Base-by-base conservation (phyloP, 805 yeast genomes). In the Hanseniaspora hatyaiensis region DNA sequence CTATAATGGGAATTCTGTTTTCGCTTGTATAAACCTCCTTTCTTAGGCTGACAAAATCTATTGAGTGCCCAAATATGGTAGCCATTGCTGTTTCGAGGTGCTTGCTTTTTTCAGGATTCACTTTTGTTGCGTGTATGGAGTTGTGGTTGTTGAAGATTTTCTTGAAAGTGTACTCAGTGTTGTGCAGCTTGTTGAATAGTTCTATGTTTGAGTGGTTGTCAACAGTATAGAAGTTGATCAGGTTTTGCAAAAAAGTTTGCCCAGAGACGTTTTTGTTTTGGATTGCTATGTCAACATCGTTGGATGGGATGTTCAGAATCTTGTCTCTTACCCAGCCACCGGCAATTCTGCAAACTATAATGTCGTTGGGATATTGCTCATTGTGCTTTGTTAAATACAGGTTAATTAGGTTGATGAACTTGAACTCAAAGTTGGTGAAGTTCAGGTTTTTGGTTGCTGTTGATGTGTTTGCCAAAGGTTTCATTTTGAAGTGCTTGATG, bases 241-340 rank as follows among this genome's bases (percentile, higher is more conserved):
- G 18, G 12, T 38, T 38, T 8, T 50, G 67, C 1, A 95, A 96
- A 65, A 92, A 89, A 29, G 77, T 78, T 57, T 82, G 87, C 0
- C 99, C 99, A 0, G 94, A 75, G 58, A 85, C 65, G 47, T 70
- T 70, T 62, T 92, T 87, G 28, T 37, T 45, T 24, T 45, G 42
- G 40, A 92, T 77, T 6, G 96, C 96, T 40, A 92, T 84, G 57
- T 92, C 99, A 26, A 92, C 69, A 61, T 92, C 99, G 58, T 89
- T 78, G 34, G 89, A 79, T 19, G 75, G 77, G 40, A 72, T 71
- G 0, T 95, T 94, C 26, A 92, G 67, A 24, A 92, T 67, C 64
- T 92, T 92, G 62, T 92, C 98, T 55, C 98, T 73, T 2, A 92
- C 98, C 98, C 98, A 89, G 0, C 98, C 98, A 30, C 98, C 98